Conservation (phyloP, 2,329 filamentous ascomycete species). For the Colletotrichum melonis region DNA sequence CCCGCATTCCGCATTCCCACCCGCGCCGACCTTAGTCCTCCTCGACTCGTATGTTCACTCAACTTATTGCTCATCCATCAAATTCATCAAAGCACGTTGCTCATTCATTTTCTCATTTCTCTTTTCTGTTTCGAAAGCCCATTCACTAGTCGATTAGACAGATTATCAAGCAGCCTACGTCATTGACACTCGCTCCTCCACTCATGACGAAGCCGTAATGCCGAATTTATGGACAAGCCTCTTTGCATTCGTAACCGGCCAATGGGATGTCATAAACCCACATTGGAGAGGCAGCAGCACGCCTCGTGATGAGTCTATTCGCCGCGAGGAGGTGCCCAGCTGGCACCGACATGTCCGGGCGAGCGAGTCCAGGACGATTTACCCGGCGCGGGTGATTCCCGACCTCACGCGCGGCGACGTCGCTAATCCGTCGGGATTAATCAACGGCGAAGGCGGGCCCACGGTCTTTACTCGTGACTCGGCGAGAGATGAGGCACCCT, state of each 20-base stretch:
- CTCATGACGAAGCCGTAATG: not conserved
- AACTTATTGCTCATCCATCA: not conserved
- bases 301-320: not conserved
- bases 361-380: slow-evolving; percentile 45
- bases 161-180: not conserved
- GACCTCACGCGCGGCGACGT: slow-evolving; percentile 50
- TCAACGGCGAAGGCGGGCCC: slow-evolving; percentile 39
- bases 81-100: not conserved
- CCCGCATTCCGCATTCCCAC: slow-evolving; percentile 28
- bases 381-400: slow-evolving; percentile 45
- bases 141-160: not conserved
- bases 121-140: not conserved
- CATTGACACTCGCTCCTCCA: not conserved
- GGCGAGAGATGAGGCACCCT: slow-evolving; percentile 42
- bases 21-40: slow-evolving; percentile 4
- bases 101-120: not conserved
- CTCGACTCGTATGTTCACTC: not conserved
- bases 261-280: slow-evolving; percentile 1
- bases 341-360: slow-evolving; percentile 55
- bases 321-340: slow-evolving; percentile 32
- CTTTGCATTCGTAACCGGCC: slow-evolving; percentile 12
- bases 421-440: slow-evolving; percentile 49
- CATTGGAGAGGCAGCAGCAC: not conserved
- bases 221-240: not conserved
- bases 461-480: slow-evolving; percentile 46